Conservation (phyloP, 495 filamentous ascomycete genomes). For the Hypoxylon intermedium region DNA sequence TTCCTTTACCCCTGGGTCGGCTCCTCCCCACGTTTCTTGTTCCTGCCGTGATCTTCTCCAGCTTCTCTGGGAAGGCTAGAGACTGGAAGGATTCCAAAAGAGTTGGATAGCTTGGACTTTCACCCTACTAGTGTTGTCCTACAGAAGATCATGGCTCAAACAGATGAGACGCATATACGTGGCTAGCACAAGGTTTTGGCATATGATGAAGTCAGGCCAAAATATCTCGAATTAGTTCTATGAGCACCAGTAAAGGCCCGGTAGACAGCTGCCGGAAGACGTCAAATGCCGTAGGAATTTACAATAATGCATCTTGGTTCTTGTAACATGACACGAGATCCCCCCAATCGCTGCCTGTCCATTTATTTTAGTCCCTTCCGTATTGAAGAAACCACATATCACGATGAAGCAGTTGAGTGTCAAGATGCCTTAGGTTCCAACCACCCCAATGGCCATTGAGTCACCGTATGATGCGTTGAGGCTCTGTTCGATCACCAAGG, state of each 20-base stretch:
- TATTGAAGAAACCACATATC: constrained; percentile 17
- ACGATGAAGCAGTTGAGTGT: constrained; percentile 2
- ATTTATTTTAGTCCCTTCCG: constrained; percentile 22
- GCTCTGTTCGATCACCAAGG: constrained; percentile 18
- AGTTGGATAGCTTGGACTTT: constrained; percentile 7
- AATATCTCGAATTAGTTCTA: background rate
- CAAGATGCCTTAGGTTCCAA: constrained; percentile 10
- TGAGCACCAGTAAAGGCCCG: background rate
- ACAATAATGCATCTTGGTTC: constrained; percentile 17
- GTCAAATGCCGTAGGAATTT: constrained; percentile 19
- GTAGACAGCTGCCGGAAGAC: background rate
- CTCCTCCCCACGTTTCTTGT: constrained; percentile 8
- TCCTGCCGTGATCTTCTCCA: constrained; percentile 21
- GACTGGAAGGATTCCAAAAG: background rate
- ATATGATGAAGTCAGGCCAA: background rate
- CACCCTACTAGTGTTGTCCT: constrained; percentile 2
- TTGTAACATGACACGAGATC: constrained; percentile 35
- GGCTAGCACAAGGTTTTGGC: background rate
- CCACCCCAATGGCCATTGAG: background rate
- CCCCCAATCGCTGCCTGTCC: constrained; percentile 12
- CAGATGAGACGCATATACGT: constrained; percentile 16
- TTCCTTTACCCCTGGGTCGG: constrained; percentile 15
- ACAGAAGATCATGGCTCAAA: constrained; percentile 15
- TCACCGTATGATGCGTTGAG: constrained; percentile 11
- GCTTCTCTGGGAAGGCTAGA: constrained; percentile 1